Percentiles rank a stretch among this genome's conserved stretches.
Conservation (phyloP, 2,329 filamentous ascomycete genomes). For the Ophiostoma australiae region DNA sequence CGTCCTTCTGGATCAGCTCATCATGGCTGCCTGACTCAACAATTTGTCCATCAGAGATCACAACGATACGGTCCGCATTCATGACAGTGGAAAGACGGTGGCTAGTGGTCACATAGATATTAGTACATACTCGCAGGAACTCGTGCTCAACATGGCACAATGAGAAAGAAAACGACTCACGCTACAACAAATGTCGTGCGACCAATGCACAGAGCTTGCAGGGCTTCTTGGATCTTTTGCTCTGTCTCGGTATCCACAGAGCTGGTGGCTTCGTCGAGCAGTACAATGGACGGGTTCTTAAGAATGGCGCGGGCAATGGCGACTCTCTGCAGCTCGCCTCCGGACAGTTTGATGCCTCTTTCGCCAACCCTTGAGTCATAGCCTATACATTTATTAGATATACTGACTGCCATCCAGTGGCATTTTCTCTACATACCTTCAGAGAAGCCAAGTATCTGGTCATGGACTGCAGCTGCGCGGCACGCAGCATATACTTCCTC, state of each 20-base stretch:
- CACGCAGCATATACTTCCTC: conserved; percentile 53
- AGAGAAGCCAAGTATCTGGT: conserved; percentile 52
- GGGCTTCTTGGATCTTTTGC: conserved; percentile 60
- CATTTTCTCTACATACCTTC: conserved; percentile 37
- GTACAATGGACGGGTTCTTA: conserved; percentile 67
- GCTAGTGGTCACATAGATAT: conserved; percentile 33
- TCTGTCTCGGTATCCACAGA: conserved; percentile 68
- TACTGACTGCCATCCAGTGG: neutral
- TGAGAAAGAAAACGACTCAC: conserved; percentile 37
- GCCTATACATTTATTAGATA: conserved; percentile 31
- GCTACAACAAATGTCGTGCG: conserved; percentile 65
- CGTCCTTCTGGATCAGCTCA: conserved; percentile 52
- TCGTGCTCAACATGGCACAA: neutral
- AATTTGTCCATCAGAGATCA: conserved; percentile 58
- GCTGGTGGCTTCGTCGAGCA: conserved; percentile 75
- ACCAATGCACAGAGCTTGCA: conserved; percentile 53
- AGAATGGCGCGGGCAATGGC: conserved; percentile 68
- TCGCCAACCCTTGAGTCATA: conserved; percentile 50
- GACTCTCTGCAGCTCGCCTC: conserved; percentile 61
- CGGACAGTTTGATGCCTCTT: conserved; percentile 56
- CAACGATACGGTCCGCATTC: conserved; percentile 63
- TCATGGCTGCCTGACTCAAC: conserved; percentile 60
- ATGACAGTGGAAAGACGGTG: conserved; percentile 68
- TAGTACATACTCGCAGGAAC: neutral
- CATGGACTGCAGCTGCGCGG: conserved; percentile 53